A percentile compares a stretch with the other conserved stretches of the same genome.
These are phyloP conservation scores for Pulveroboletus sp. DNA, from an alignment of 768 basidiomycete genomes.

Conservation along the genomic window DNA sequence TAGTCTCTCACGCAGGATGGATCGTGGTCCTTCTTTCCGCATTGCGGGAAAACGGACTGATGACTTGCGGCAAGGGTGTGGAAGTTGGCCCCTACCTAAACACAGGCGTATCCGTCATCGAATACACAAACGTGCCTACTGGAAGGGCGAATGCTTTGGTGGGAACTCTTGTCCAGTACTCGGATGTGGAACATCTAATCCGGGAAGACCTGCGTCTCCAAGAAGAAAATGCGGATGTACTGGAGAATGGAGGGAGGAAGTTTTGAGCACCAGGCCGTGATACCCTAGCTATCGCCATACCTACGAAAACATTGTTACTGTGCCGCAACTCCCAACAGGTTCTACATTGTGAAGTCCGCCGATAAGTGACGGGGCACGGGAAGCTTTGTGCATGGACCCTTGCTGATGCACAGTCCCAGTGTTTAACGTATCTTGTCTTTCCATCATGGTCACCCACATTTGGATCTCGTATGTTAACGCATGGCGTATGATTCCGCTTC, in stretches of 20 bases:
- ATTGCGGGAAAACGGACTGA: constrained; percentile 41
- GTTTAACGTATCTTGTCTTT: no score
- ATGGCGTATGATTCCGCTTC: no score
- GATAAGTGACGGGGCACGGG: no score
- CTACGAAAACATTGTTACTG: not conserved
- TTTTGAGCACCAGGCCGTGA: constrained; percentile 1
- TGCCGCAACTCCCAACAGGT: no score
- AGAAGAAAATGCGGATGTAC: constrained; percentile 52
- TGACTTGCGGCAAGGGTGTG: constrained; percentile 34
- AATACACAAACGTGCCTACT: constrained; percentile 39
- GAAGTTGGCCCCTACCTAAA: constrained; percentile 23
- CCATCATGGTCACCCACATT: no score
- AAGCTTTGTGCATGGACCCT: no score
- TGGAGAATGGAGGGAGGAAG: constrained; percentile 7
- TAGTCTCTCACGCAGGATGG: constrained; percentile 66
- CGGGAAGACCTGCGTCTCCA: constrained; percentile 29
- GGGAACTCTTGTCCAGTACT: constrained; percentile 50
- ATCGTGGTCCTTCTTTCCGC: constrained; percentile 52
- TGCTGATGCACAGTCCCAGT: no score
- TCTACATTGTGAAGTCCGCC: no score
- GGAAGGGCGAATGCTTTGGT: constrained; percentile 10
- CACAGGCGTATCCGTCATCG: constrained; percentile 52
- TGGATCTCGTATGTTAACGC: no score
- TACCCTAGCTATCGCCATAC: constrained; percentile 11
- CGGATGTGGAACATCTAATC: constrained; percentile 52